phyloP scores from a whole-genome alignment of 163 green algal species.

The Scenedesmus sp. region DNA sequence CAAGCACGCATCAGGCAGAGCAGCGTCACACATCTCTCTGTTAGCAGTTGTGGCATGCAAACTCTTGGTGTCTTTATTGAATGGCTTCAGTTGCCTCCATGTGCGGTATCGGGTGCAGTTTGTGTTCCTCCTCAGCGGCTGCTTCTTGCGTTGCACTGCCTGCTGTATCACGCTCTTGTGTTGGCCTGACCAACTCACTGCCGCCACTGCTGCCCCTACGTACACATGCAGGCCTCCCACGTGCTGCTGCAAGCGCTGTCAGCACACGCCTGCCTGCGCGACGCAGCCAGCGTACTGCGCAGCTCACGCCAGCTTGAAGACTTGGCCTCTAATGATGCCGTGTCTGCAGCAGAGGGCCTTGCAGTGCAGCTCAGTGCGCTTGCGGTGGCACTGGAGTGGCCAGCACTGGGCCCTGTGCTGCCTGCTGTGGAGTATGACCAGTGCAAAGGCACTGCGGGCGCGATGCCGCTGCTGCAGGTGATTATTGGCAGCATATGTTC shows the following conservation, averaged over 20 bases:
- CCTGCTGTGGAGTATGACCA: neutral
- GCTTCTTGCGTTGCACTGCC: no score
- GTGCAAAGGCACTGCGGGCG: neutral
- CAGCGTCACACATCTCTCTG: neutral
- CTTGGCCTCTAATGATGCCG: neutral
- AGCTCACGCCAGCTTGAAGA: neutral
- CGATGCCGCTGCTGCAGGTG: conserved; percentile 24
- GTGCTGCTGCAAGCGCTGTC: conserved; percentile 20
- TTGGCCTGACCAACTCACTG: neutral
- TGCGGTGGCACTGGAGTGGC: conserved; percentile 35
- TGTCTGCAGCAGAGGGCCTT: neutral
- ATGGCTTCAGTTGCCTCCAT: no score
- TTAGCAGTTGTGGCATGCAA: no score
- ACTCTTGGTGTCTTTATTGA: no score
- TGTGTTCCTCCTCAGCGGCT: no score
- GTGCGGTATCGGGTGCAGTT: no score
- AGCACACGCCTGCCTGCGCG: neutral
- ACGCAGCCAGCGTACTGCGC: neutral
- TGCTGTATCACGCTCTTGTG: neutral
- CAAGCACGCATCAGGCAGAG: neutral
- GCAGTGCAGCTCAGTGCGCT: conserved; percentile 1
- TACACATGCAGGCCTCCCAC: neutral
- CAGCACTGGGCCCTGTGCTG: neutral
- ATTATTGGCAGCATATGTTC: neutral
- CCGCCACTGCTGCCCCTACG: neutral